Conservation (phyloP, 768 basidiomycete species). For the Pleurotus platypus region DNA sequence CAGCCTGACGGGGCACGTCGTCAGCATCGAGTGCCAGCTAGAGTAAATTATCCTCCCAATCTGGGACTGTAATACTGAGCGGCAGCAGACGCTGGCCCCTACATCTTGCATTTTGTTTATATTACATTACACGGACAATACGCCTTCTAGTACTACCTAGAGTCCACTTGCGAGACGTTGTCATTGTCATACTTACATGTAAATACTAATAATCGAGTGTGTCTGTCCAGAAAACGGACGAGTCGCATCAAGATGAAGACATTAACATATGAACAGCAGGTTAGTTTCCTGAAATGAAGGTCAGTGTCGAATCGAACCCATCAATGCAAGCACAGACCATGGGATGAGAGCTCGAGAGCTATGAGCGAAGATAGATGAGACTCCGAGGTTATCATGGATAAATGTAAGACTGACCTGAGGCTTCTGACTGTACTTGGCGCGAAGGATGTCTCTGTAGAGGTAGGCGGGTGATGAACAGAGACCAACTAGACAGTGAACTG, state of each 20-base stretch:
- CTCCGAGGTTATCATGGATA: not conserved
- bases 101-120: too few relatives aligned
- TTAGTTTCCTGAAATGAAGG: conserved; percentile 21
- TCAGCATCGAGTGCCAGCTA: conserved; percentile 8
- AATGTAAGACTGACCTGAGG: conserved; percentile 46
- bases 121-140: too few relatives aligned
- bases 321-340: conserved; percentile 30
- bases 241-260: not conserved
- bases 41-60: not conserved
- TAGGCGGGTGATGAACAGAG: not conserved
- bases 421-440: conserved; percentile 50
- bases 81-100: too few relatives aligned
- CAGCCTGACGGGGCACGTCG: conserved; percentile 5
- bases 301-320: not conserved
- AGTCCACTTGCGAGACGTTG: not conserved
- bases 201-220: not conserved
- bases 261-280: conserved; percentile 25
- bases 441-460: conserved; percentile 38
- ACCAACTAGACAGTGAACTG: not conserved
- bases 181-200: not conserved
- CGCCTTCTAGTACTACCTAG: too few relatives aligned
- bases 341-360: conserved; percentile 35
- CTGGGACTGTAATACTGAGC: too few relatives aligned
- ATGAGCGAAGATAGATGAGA: not conserved
- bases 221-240: not conserved